Percentiles rank a stretch among this genome's conserved stretches.
Evolutionary conservation across 768 basidiomycete species (phyloP).

Genomic region (Trametes meyenii): DNA sequence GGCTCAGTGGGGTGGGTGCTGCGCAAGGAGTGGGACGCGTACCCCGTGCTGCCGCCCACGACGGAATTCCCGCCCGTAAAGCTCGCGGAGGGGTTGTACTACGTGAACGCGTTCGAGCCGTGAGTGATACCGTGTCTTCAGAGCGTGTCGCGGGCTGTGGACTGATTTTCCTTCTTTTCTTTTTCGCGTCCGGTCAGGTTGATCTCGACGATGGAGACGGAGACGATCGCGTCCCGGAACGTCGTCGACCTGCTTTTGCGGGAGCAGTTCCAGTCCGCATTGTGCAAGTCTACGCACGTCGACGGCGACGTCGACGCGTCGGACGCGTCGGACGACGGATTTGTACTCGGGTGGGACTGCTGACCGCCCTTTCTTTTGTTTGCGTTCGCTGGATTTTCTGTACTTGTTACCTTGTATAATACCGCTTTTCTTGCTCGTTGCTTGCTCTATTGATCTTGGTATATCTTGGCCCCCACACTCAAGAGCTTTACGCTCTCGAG

Average conservation of each 20-base stretch:
- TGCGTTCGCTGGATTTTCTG: not conserved
- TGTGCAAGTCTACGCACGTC: slow-evolving; percentile 46
- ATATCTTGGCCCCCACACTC: too few species aligned
- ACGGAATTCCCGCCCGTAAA: slow-evolving; percentile 73
- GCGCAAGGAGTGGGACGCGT: slow-evolving; percentile 87
- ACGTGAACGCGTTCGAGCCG: slow-evolving; percentile 92
- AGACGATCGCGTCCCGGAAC: slow-evolving; percentile 82
- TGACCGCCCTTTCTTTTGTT: not conserved
- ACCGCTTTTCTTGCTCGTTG: not conserved
- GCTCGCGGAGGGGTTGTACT: slow-evolving; percentile 80
- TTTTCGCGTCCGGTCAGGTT: slow-evolving; percentile 30
- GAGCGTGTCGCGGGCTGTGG: slow-evolving; percentile 13
- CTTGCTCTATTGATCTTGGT: too few species aligned
- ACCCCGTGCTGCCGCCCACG: slow-evolving; percentile 72
- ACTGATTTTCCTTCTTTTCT: slow-evolving; percentile 41
- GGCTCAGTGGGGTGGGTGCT: slow-evolving; percentile 78
- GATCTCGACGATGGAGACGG: slow-evolving; percentile 94
- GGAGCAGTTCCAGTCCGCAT: slow-evolving; percentile 70
- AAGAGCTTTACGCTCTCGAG: too few species aligned
- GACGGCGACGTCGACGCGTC: slow-evolving; percentile 24
- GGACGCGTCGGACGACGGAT: slow-evolving; percentile 22
- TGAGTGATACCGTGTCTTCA: slow-evolving; percentile 42
- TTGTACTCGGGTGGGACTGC: slow-evolving; percentile 30
- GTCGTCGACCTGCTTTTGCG: slow-evolving; percentile 77
- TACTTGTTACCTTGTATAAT: not conserved